Evolutionary conservation across 2,329 filamentous ascomycete species (phyloP), one percentile per base, ranked within the genome.

Genomic region (Diplodia intermedia): DNA sequence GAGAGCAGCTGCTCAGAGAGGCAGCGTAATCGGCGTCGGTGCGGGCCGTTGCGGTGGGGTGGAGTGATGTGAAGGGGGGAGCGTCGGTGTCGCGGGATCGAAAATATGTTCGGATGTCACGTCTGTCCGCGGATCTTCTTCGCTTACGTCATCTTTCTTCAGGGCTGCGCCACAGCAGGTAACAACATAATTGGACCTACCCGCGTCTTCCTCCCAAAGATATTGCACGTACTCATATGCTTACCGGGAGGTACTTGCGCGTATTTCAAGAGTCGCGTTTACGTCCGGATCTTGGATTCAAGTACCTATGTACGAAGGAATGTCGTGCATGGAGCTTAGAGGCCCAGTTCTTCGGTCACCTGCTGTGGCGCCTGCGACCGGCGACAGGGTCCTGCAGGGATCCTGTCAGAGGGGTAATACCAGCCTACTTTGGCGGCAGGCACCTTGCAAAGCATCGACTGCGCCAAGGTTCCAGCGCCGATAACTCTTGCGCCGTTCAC

Each of bases 81-180:
- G 53, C 1, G 65, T 29, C n/a, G 43, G 54, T 40, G 65, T 23
- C 11, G 52, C 33, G 54, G 18, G 49, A n/a, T 36, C 54, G 55
- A 67, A 67, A 67, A 67, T 67, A 67, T 56, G 63, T 67, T 67
- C 54, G 54, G 65, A 53, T 40, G 54, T 56, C 54, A 54, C 65
- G 65, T 31, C 49, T 49, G 56, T 56, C 49, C 36, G 66, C 65
- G 54, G 55, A 54, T 47, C 55, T 52, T 62, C 53, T 14, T 49
- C 55, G 66, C 55, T 62, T 67, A 62, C 49, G 66, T 67, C 65
- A 67, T 47, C 50, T 65, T 38, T 65, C 20, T 29, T 53, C 61
- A 54, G 29, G 60, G 26, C 53, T 20, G 55, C 15, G 26, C 26
- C 26, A 26, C 26, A 26, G 26, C 26, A 26, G 26, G 26, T 26